A percentile compares a stretch with the other conserved stretches of the same genome.
These are phyloP conservation scores for Hypoxylon sp. DNA, from an alignment of 2,329 filamentous ascomycete genomes.

Conservation along the genomic window DNA sequence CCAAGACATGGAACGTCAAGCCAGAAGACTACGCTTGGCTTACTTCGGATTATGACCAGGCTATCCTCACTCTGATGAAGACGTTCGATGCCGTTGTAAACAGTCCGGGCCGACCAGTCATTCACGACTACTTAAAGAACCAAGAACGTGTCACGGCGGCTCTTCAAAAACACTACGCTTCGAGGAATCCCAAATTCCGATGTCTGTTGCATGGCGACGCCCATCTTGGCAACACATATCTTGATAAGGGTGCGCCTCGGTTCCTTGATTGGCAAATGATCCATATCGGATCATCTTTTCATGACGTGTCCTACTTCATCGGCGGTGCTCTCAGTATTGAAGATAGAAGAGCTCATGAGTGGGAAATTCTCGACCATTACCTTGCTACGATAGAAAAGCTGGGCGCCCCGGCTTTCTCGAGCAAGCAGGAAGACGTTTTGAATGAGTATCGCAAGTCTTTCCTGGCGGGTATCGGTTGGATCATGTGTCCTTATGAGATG, in stretches of 20 bases:
- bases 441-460: slow-evolving; percentile 53
- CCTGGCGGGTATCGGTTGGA: slow-evolving; percentile 54
- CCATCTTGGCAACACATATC: slow-evolving; percentile 55
- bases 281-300: slow-evolving; percentile 54
- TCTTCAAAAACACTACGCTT: slow-evolving; percentile 52
- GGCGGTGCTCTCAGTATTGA: slow-evolving; percentile 52
- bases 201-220: slow-evolving; percentile 55
- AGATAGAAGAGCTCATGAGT: slow-evolving; percentile 54
- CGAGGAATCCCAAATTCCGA: slow-evolving; percentile 52
- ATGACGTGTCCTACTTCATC: slow-evolving; percentile 56
- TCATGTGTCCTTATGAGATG: slow-evolving; percentile 54
- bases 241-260: slow-evolving; percentile 47
- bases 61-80: slow-evolving; percentile 47
- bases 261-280: slow-evolving; percentile 57
- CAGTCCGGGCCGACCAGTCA: slow-evolving; percentile 46
- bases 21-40: slow-evolving; percentile 51
- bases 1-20: slow-evolving; percentile 48
- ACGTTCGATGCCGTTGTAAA: slow-evolving; percentile 47
- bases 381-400: slow-evolving; percentile 45
- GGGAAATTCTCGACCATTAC: slow-evolving; percentile 54
- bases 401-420: slow-evolving; percentile 48
- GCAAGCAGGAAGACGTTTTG: slow-evolving; percentile 47
- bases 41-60: slow-evolving; percentile 50
- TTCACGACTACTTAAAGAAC: slow-evolving; percentile 50
- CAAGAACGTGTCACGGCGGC: slow-evolving; percentile 49